Conservation (phyloP, 1,284 basidiomycete species). For the Pterula multifida region DNA sequence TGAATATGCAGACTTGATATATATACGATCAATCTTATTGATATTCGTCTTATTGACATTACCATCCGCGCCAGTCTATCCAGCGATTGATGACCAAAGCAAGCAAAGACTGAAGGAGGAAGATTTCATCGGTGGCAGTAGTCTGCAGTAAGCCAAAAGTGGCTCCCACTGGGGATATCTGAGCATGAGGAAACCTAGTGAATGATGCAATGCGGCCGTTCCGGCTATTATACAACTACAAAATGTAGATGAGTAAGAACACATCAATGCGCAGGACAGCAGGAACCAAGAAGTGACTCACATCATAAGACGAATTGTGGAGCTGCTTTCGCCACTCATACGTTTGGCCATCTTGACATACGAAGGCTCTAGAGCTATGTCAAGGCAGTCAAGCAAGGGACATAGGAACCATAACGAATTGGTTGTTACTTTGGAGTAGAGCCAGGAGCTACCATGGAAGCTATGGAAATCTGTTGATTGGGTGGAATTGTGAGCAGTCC, state of each 20-base stretch:
- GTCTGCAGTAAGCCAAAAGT: slow-evolving; percentile 52
- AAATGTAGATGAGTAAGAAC: slow-evolving; percentile 5
- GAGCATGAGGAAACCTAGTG: slow-evolving; percentile 27
- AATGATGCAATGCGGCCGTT: slow-evolving; percentile 43
- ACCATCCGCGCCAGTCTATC: slow-evolving; percentile 37
- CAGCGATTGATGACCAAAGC: slow-evolving; percentile 62
- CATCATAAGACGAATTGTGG: slow-evolving; percentile 43
- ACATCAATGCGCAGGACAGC: slow-evolving; percentile 6
- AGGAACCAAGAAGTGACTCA: slow-evolving; percentile 18
- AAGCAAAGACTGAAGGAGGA: slow-evolving; percentile 51
- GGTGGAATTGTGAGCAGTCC: slow-evolving; percentile 18
- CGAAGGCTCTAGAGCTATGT: slow-evolving; percentile 44
- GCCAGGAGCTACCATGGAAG: neutral
- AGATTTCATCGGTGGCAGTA: slow-evolving; percentile 42
- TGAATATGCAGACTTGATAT: too few relatives aligned
- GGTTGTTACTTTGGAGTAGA: neutral
- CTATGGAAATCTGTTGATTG: neutral
- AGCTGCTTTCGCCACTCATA: slow-evolving; percentile 52
- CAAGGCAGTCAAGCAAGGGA: slow-evolving; percentile 7
- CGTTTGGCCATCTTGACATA: slow-evolving; percentile 34
- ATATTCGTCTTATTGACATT: too few relatives aligned
- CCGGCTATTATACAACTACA: slow-evolving; percentile 34
- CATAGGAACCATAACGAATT: too few relatives aligned
- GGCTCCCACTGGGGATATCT: slow-evolving; percentile 46
- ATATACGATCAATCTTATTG: slow-evolving; percentile 3